These are phyloP conservation scores for Vigna nakashimae DNA, from an alignment of 306 rosid species.

Conservation along the genomic window DNA sequence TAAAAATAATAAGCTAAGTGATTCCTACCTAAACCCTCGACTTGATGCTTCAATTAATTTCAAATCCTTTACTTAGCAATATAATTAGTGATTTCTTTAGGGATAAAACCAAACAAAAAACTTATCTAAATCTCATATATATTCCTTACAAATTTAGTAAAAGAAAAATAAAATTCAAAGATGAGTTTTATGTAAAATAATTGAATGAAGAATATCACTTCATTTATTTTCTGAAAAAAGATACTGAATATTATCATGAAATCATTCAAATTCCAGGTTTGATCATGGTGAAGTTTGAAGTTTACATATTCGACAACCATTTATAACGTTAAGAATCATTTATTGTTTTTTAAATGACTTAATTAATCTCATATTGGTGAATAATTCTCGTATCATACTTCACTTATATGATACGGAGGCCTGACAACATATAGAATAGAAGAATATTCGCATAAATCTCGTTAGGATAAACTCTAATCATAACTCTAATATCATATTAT, in stretches of 20 bases:
- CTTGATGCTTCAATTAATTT: slow-evolving; percentile 9
- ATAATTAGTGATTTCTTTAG: slow-evolving; percentile 9
- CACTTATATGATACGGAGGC: too few relatives aligned
- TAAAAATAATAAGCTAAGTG: not conserved
- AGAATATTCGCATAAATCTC: too few relatives aligned
- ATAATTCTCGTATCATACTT: not conserved
- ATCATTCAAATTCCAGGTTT: not conserved
- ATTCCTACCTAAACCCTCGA: slow-evolving; percentile 7
- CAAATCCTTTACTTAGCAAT: not conserved
- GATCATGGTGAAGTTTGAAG: slow-evolving; percentile 28
- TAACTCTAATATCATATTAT: too few relatives aligned
- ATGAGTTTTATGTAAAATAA: not conserved
- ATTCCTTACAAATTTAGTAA: slow-evolving; percentile 19
- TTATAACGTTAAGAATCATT: not conserved
- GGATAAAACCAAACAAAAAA: slow-evolving; percentile 13
- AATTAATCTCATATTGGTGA: not conserved
- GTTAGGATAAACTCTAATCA: rapidly evolving
- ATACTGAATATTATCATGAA: slow-evolving; percentile 6
- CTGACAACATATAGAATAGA: too few relatives aligned
- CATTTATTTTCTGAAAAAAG: slow-evolving; percentile 9
- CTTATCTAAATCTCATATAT: not conserved
- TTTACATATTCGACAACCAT: slow-evolving; percentile 35
- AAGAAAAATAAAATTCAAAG: not conserved
- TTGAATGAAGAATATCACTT: slow-evolving; percentile 20
- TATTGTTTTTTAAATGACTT: not conserved